Evolutionary conservation across 208 protist genomes (phyloP).

Genomic region (Acanthamoeba lenticulata): DNA sequence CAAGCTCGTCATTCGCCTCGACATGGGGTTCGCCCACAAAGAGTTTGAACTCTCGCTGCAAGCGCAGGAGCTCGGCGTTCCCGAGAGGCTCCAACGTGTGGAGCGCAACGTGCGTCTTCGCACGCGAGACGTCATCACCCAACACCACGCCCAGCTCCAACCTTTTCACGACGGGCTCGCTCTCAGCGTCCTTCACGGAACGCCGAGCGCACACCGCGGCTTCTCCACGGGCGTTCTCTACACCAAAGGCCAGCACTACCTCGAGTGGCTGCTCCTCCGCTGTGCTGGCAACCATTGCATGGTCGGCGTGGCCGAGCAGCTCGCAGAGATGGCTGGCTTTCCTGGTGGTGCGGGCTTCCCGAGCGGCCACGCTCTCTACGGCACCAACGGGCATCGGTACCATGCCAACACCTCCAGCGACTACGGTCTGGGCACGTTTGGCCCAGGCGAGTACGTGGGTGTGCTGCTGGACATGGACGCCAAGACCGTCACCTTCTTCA

Average conservation of each 20-base stretch:
- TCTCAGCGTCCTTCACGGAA: no score
- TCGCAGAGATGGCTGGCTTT: not conserved
- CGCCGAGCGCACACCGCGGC: not conserved
- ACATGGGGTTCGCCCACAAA: no score
- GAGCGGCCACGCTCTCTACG: not conserved
- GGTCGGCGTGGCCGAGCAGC: not conserved
- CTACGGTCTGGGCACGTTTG: not conserved
- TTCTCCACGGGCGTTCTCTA: not conserved
- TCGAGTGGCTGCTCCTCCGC: not conserved
- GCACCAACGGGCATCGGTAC: not conserved
- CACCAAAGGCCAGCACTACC: not conserved
- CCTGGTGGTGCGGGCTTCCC: not conserved
- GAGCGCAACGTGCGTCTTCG: no score
- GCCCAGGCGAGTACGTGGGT: not conserved
- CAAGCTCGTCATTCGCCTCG: no score
- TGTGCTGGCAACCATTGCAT: not conserved
- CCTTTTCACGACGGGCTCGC: no score
- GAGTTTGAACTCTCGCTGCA: no score
- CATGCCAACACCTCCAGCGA: not conserved
- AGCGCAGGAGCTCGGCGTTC: no score
- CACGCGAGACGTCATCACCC: no score
- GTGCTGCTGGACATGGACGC: constrained; percentile 23
- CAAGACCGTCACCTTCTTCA: not conserved
- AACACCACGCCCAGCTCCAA: no score
- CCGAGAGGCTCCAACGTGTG: no score